phyloP scores from a whole-genome alignment of 176 grass and related monocot species.

The Phoenix roebelenii region DNA sequence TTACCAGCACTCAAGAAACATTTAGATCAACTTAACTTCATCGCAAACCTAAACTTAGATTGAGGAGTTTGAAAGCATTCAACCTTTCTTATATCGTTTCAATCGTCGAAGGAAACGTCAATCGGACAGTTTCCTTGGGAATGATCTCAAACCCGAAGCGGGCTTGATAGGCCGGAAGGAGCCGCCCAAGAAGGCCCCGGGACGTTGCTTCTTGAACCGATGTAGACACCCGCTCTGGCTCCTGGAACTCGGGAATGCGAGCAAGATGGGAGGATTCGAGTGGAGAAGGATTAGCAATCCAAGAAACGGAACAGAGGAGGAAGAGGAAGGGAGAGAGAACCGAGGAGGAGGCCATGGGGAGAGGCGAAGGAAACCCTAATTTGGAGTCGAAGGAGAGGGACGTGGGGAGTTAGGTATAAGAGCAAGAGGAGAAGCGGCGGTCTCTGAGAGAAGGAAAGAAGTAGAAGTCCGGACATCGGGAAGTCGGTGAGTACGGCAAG shows the following conservation, averaged over 20 bases:
- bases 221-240: constrained; percentile 21
- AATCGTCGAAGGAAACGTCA: too few species aligned
- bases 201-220: constrained; percentile 36
- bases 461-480: too few species aligned
- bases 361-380: background rate
- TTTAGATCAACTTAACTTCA: background rate
- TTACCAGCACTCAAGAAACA: too few species aligned
- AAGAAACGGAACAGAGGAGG: constrained; percentile 9
- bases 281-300: background rate
- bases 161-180: constrained; percentile 40
- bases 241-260: constrained; percentile 42
- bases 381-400: background rate
- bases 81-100: too few species aligned
- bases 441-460: too few species aligned
- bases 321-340: constrained; percentile 1
- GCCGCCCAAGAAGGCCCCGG: constrained; percentile 31
- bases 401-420: too few species aligned
- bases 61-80: too few species aligned
- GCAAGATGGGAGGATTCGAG: constrained; percentile 31
- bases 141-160: constrained; percentile 55
- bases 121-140: constrained; percentile 27
- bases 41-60: background rate
- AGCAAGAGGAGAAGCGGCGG: too few species aligned
- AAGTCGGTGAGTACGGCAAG: too few species aligned
- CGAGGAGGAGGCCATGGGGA: background rate